Evolutionary conservation across 768 basidiomycete genomes (phyloP), one percentile per base, ranked within the genome.

Genomic region (Myochromella boudieri): DNA sequence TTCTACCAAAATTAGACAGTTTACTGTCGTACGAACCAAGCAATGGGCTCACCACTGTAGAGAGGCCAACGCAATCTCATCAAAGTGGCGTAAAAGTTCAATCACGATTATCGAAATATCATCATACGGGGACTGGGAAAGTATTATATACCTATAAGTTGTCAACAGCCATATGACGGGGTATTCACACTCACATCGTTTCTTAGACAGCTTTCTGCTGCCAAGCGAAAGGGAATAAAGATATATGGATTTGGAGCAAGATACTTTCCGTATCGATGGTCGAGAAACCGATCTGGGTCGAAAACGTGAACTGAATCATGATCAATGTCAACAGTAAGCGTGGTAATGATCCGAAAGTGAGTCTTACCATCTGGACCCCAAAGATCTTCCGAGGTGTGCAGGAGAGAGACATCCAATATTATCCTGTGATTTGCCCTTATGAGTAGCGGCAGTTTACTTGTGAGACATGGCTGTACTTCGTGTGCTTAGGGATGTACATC

Each of bases 251-350:
- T 75, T 5, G 69, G 61, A 0, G 63, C 65, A 46, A 72, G 49
- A 52, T 74, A 70, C 47, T 66, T 70, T 1, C 64, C 57, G 17
- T 70, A 42, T 7, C 76, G 64, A 28, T 70, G 67, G 46, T 79
- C 77, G 17, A 79, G 56, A 65, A 75, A 79, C 2, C 77, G 65
- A 47, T 76, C 69, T 3, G 77, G 77, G 53, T 78, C 76, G 47
- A 79, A 79, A 26, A 55, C 41, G 10, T 11, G 14, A 14, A 46
- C 39, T 51, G 29, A 29, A 18, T 10, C 15, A 33, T 15, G 26
- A 31, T 21, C 20, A 18, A 17, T 24, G 26, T 8, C 12, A n/a
- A 34, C 9, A 49, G 24, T 2, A 28, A 17, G 5, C 7, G 8
- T 1, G 12, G 22, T 8, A 21, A 25, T 9, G 31, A 4, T 11